phyloP scores from a whole-genome alignment of 768 basidiomycete genomes.

The Tephrocybe sp. region DNA sequence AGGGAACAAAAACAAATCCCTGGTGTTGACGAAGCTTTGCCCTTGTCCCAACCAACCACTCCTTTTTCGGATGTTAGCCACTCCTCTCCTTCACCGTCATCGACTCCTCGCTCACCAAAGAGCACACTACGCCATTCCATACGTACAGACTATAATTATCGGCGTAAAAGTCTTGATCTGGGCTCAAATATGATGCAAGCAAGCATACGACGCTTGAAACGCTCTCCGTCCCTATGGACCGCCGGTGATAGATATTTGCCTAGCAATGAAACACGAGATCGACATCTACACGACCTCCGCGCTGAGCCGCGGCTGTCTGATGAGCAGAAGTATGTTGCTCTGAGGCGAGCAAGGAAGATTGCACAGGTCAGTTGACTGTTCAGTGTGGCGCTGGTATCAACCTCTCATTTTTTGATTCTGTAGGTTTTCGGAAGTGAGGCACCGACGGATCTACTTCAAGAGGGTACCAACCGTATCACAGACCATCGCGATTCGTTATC shows the following conservation, averaged over 20 bases:
- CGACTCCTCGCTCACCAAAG: not conserved
- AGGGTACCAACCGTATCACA: not conserved
- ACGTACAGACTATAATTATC: not conserved
- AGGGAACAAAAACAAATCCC: not conserved
- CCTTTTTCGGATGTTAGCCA: conserved; percentile 6
- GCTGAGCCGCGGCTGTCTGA: conserved; percentile 14
- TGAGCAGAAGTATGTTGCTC: conserved; percentile 34
- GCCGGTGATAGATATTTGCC: not conserved
- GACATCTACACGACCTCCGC: conserved; percentile 6
- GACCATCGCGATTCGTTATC: conserved; percentile 12
- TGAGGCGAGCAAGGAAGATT: conserved; percentile 50
- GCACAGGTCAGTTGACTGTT: conserved; percentile 35
- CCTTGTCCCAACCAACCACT: not conserved
- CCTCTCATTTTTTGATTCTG: not conserved
- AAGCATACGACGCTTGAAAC: conserved; percentile 15
- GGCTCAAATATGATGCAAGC: conserved; percentile 10
- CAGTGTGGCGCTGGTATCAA: conserved; percentile 1
- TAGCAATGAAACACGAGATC: conserved; percentile 1
- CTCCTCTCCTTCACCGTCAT: not conserved
- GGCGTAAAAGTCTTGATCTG: conserved; percentile 13
- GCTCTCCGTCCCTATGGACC: conserved; percentile 13
- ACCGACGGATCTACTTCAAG: conserved; percentile 36
- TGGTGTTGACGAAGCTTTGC: conserved; percentile 5
- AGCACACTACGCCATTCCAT: not conserved
- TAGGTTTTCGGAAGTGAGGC: conserved; percentile 53